Conservation (phyloP, 179 eudicot genomes). For the Pouteria campechiana region DNA sequence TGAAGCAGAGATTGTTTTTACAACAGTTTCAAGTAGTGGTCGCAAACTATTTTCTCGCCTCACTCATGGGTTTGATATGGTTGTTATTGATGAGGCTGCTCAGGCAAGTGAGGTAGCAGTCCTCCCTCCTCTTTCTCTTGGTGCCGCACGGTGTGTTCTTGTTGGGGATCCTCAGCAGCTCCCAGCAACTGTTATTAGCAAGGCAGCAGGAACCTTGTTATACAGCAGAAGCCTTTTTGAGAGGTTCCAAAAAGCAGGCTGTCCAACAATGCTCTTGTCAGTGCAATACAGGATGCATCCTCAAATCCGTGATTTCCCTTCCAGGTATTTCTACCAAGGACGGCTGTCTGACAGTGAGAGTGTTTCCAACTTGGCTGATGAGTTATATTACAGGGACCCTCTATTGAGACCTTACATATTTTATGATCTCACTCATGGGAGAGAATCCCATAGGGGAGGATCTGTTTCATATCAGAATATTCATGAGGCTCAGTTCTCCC, state of each 20-base stretch:
- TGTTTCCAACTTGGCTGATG: slow-evolving; percentile 62
- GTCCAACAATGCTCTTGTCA: slow-evolving; percentile 91
- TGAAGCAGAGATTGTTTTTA: slow-evolving; percentile 98
- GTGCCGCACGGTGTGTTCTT: slow-evolving; percentile 99
- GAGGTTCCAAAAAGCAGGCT: slow-evolving; percentile 97
- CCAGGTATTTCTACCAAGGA: slow-evolving; percentile 90
- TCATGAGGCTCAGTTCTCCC: slow-evolving; percentile 91
- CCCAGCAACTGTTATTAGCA: slow-evolving; percentile 98
- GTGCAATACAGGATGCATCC: slow-evolving; percentile 99
- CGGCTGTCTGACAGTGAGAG: slow-evolving; percentile 96
- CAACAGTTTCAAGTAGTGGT: slow-evolving; percentile 97
- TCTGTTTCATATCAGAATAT: slow-evolving; percentile 90
- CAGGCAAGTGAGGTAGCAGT: slow-evolving; percentile 97
- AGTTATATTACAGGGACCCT: slow-evolving; percentile 73
- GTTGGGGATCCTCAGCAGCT: slow-evolving; percentile 99
- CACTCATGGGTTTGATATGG: slow-evolving; percentile 98
- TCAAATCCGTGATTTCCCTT: slow-evolving; percentile 91
- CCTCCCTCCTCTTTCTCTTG: slow-evolving; percentile 93
- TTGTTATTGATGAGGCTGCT: slow-evolving; percentile 98
- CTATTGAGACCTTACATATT: slow-evolving; percentile 75
- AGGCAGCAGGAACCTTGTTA: slow-evolving; percentile 91
- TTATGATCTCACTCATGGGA: slow-evolving; percentile 79
- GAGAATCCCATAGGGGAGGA: slow-evolving; percentile 95
- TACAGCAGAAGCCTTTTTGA: slow-evolving; percentile 98
- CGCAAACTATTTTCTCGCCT: slow-evolving; percentile 90